Evolutionary conservation across 2,329 filamentous ascomycete species (phyloP).

Genomic region (Stagonosporopsis vannaccii): DNA sequence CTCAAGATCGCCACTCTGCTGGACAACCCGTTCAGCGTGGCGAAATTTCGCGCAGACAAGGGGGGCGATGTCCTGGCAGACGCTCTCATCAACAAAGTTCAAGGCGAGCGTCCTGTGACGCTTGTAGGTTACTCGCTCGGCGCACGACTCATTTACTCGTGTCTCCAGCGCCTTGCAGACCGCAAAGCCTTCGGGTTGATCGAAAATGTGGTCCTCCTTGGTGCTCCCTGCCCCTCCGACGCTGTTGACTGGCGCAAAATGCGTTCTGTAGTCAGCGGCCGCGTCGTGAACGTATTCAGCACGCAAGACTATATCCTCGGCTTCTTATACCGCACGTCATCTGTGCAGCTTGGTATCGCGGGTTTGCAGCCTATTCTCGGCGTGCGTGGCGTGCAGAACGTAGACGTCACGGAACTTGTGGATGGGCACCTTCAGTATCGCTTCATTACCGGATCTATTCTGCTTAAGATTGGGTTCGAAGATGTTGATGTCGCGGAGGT

Average conservation of each 20-base stretch:
- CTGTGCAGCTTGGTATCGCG: constrained; percentile 81
- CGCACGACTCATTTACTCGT: constrained; percentile 82
- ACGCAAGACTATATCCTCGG: constrained; percentile 87
- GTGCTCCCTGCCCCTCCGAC: constrained; percentile 77
- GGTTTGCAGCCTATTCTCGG: constrained; percentile 77
- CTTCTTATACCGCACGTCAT: constrained; percentile 85
- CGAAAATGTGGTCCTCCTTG: constrained; percentile 83
- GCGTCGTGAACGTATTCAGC: constrained; percentile 87
- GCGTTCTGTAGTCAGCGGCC: constrained; percentile 78
- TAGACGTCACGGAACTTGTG: constrained; percentile 60
- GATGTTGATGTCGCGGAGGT: constrained; percentile 59
- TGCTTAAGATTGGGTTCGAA: constrained; percentile 61
- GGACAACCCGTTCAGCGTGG: constrained; percentile 83
- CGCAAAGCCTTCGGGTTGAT: constrained; percentile 82
- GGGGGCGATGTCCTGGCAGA: constrained; percentile 82
- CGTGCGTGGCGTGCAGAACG: constrained; percentile 70
- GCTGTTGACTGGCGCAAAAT: constrained; percentile 77
- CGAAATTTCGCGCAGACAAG: constrained; percentile 79
- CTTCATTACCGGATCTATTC: constrained; percentile 59
- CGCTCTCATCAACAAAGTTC: constrained; percentile 79
- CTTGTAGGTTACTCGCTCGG: constrained; percentile 84
- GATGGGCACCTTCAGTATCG: constrained; percentile 61
- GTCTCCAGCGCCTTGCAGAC: constrained; percentile 77
- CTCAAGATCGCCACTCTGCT: constrained; percentile 63
- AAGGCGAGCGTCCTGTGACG: constrained; percentile 82